phyloP scores from a whole-genome alignment of 2,329 filamentous ascomycete genomes.

The Fusarium verticillioides region DNA sequence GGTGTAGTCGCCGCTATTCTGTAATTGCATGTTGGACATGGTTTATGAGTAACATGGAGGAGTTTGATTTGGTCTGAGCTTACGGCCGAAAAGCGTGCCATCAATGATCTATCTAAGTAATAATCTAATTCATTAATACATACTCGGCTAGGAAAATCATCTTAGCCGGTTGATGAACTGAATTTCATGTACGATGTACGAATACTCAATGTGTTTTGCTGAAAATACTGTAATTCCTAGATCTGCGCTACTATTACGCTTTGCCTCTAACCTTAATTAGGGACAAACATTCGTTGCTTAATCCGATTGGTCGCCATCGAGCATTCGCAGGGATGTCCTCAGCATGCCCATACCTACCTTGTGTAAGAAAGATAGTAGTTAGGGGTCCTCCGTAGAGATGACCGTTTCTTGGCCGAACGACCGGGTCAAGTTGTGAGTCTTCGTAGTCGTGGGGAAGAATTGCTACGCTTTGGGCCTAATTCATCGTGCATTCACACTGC shows the following conservation, averaged over 20 bases:
- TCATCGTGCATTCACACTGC: constrained; percentile 3
- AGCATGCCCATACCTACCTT: background rate
- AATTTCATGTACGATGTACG: background rate
- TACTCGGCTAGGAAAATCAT: background rate
- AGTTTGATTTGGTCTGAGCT: constrained; percentile 15
- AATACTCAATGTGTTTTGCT: background rate
- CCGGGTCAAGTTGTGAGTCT: background rate
- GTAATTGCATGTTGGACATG: constrained; percentile 38
- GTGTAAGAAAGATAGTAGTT: background rate
- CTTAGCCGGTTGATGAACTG: background rate
- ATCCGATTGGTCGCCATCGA: background rate
- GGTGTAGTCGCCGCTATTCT: constrained; percentile 53
- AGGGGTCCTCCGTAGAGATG: background rate
- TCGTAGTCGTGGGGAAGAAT: background rate
- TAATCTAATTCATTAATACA: constrained; percentile 42
- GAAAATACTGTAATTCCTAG: background rate
- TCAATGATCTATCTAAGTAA: constrained; percentile 33
- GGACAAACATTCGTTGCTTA: background rate
- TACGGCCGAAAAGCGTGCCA: constrained; percentile 19
- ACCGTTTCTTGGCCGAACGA: background rate
- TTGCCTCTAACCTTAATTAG: background rate
- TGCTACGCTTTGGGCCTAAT: constrained; percentile 14
- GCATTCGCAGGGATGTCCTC: background rate
- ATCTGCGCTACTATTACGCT: background rate
- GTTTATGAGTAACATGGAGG: constrained; percentile 10